phyloP scores from a whole-genome alignment of 352 stramenopile species.

The Globisporangium rhizosaccharum region DNA sequence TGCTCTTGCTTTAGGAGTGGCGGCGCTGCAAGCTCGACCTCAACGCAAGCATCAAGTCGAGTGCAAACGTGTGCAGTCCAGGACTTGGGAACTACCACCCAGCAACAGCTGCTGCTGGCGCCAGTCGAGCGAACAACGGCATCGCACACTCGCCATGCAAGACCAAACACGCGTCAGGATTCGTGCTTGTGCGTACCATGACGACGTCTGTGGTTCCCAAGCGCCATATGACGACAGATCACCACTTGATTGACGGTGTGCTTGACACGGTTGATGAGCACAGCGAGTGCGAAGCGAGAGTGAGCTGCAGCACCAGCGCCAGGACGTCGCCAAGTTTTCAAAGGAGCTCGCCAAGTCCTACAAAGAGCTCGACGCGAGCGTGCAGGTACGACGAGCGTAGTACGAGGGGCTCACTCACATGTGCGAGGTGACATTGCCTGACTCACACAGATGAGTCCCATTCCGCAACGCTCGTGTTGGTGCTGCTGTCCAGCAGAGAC shows the following conservation, averaged over 20 bases:
- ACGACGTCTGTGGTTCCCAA: neutral
- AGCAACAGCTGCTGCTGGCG: slow-evolving; percentile 11
- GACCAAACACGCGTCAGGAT: slow-evolving; percentile 29
- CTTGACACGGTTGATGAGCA: neutral
- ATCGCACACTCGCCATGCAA: slow-evolving; percentile 19
- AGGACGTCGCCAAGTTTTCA: slow-evolving; percentile 25
- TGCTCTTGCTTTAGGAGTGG: neutral
- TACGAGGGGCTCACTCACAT: no score
- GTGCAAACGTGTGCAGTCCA: slow-evolving; percentile 4
- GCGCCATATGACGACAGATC: no score
- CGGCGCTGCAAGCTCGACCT: neutral
- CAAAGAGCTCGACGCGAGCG: slow-evolving; percentile 26
- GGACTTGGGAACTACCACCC: slow-evolving; percentile 19
- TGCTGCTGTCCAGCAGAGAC: slow-evolving; percentile 9
- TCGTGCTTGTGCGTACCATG: slow-evolving; percentile 21
- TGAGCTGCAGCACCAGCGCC: slow-evolving; percentile 24
- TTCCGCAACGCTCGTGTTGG: neutral
- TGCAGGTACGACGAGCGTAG: slow-evolving; percentile 20
- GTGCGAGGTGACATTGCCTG: no score
- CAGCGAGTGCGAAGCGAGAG: slow-evolving; percentile 36
- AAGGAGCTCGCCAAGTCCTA: slow-evolving; percentile 58
- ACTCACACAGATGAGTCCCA: neutral
- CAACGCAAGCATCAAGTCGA: neutral
- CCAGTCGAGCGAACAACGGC: slow-evolving; percentile 8
- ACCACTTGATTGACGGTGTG: neutral